Evolutionary conservation across 1,139 yeast species (phyloP).

Genomic region (Tardiomyces blankii): DNA sequence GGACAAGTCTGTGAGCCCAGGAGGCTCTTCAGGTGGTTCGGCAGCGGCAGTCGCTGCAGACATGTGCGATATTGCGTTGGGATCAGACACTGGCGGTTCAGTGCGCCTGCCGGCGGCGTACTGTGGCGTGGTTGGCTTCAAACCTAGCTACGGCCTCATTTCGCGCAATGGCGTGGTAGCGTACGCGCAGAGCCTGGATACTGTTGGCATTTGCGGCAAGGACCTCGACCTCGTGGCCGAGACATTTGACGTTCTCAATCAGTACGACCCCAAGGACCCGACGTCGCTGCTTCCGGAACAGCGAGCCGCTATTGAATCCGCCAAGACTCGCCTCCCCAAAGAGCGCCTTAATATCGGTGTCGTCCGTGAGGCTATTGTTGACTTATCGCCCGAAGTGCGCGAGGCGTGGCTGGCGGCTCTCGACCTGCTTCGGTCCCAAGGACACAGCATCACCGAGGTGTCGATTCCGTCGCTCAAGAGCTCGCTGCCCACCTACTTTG

Average conservation of each 20-base stretch:
- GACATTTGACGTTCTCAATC: conserved; percentile 48
- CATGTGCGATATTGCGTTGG: conserved; percentile 58
- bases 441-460: conserved; percentile 50
- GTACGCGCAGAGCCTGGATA: conserved; percentile 89
- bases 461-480: conserved; percentile 58
- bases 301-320: conserved; percentile 10
- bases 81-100: conserved; percentile 97
- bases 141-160: conserved; percentile 85
- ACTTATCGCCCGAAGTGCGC: conserved; percentile 38
- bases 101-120: conserved; percentile 86
- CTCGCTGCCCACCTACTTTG: conserved; percentile 76
- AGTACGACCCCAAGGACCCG: conserved; percentile 66
- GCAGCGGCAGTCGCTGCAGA: conserved; percentile 82
- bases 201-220: conserved; percentile 72
- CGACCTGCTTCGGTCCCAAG: conserved; percentile 31
- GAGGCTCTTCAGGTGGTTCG: conserved; percentile 95
- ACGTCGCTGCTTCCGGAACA: conserved; percentile 43
- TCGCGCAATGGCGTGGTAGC: conserved; percentile 90
- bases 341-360: conserved; percentile 48
- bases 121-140: conserved; percentile 75
- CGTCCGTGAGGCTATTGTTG: conserved; percentile 54
- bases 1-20: conserved; percentile 39
- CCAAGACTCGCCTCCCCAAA: not conserved
- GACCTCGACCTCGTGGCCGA: conserved; percentile 33
- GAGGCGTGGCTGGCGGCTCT: conserved; percentile 39